A percentile compares a stretch with the other conserved stretches of the same genome.
These are phyloP conservation scores for Phytophthora gonapodyides DNA, from an alignment of 352 stramenopile genomes.

Conservation along the genomic window DNA sequence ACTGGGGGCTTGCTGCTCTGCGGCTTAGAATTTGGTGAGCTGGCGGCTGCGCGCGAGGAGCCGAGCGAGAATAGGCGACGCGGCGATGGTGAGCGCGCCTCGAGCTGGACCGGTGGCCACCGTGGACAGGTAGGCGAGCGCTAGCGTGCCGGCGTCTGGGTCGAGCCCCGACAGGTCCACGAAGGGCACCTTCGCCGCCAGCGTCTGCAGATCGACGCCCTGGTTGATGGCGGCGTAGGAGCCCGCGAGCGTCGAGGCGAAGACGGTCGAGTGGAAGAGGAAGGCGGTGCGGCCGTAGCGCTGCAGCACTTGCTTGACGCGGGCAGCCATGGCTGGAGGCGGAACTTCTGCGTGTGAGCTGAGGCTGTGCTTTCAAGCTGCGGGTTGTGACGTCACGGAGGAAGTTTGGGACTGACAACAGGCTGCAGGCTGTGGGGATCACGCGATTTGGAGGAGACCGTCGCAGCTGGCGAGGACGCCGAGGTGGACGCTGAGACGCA, in stretches of 20 bases:
- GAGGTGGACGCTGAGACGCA: too few species aligned
- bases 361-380: too few species aligned
- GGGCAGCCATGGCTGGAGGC: constrained; percentile 44
- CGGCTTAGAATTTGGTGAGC: too few species aligned
- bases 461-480: too few species aligned
- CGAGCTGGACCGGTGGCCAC: constrained; percentile 70
- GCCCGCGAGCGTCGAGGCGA: constrained; percentile 92
- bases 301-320: constrained; percentile 70
- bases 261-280: constrained; percentile 91
- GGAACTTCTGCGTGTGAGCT: too few species aligned
- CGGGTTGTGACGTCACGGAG: too few species aligned
- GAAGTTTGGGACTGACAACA: too few species aligned
- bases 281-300: constrained; percentile 95
- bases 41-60: constrained; percentile 40
- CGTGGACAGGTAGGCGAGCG: constrained; percentile 91
- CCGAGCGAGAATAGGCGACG: constrained; percentile 56
- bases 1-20: too few species aligned
- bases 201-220: constrained; percentile 53
- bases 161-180: constrained; percentile 62
- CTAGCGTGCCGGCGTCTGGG: constrained; percentile 55
- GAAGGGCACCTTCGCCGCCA: constrained; percentile 53
- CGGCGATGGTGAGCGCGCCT: constrained; percentile 61
- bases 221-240: constrained; percentile 62
- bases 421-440: too few species aligned
- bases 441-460: too few species aligned